Evolutionary conservation across 768 basidiomycete genomes (phyloP).

Genomic region (Psilocybe cyanescens): DNA sequence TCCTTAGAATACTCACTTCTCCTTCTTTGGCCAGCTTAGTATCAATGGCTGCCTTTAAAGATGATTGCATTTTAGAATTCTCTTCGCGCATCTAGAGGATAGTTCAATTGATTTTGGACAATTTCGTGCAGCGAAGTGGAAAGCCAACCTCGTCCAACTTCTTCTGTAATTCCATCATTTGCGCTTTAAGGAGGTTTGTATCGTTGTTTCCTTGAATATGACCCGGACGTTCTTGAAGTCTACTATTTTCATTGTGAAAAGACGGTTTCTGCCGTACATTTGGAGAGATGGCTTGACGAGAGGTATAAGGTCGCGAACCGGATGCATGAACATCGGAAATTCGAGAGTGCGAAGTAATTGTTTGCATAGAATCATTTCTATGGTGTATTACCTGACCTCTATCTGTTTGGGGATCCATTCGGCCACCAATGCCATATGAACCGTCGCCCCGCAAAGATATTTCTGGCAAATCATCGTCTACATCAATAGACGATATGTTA

Average conservation of each 20-base stretch:
- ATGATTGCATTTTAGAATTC: slow-evolving; percentile 48
- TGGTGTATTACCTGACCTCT: neutral
- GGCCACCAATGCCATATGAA: slow-evolving; percentile 47
- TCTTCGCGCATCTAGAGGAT: slow-evolving; percentile 50
- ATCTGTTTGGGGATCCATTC: neutral
- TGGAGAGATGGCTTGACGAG: slow-evolving; percentile 3
- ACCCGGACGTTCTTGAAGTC: neutral
- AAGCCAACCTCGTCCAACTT: slow-evolving; percentile 51
- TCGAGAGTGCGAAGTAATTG: neutral
- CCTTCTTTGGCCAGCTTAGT: slow-evolving; percentile 66
- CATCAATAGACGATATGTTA: slow-evolving; percentile 32
- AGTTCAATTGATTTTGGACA: slow-evolving; percentile 13
- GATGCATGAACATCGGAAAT: slow-evolving; percentile 3
- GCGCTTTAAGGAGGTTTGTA: slow-evolving; percentile 19
- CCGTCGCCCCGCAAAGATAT: slow-evolving; percentile 64
- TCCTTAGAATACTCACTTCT: slow-evolving; percentile 69
- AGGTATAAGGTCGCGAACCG: slow-evolving; percentile 4
- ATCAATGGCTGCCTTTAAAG: slow-evolving; percentile 51
- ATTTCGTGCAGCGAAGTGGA: slow-evolving; percentile 3
- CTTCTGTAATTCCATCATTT: slow-evolving; percentile 33
- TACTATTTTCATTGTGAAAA: slow-evolving; percentile 1
- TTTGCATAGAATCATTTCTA: neutral
- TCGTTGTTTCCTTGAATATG: neutral
- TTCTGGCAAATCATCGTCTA: slow-evolving; percentile 62
- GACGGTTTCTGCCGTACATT: slow-evolving; percentile 10